Percentiles rank a stretch among this genome's conserved stretches.
phyloP scores from a whole-genome alignment of 805 yeast species.

The Gaillardinia entomophila region DNA sequence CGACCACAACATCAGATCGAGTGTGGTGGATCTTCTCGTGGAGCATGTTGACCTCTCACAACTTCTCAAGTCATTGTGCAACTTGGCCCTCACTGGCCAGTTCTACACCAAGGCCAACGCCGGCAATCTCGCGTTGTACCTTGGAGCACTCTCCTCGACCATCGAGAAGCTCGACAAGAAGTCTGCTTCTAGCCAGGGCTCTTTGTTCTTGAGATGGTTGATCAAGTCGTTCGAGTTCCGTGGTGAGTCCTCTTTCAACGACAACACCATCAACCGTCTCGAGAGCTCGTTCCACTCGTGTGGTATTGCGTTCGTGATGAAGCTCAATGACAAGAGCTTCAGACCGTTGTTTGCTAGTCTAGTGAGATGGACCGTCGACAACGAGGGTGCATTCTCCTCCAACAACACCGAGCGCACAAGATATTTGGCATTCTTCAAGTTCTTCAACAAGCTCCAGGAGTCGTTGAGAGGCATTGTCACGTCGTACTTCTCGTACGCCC shows the following conservation, averaged over 20 bases:
- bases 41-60: conserved; percentile 63
- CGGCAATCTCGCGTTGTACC: conserved; percentile 55
- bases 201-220: conserved; percentile 62
- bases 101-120: conserved; percentile 29
- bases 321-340: conserved; percentile 88
- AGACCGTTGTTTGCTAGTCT: conserved; percentile 85
- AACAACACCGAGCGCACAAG: conserved; percentile 49
- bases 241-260: conserved; percentile 34
- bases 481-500: conserved; percentile 75
- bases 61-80: conserved; percentile 55
- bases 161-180: conserved; percentile 69
- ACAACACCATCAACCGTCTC: conserved; percentile 61
- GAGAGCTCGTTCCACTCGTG: conserved; percentile 72
- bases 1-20: conserved; percentile 53
- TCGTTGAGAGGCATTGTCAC: conserved; percentile 83
- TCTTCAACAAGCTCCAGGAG: conserved; percentile 80
- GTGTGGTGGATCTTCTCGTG: conserved; percentile 56
- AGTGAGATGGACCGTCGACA: conserved; percentile 89
- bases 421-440: conserved; percentile 71
- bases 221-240: conserved; percentile 70
- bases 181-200: conserved; percentile 65
- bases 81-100: conserved; percentile 49
- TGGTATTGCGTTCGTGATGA: conserved; percentile 75
- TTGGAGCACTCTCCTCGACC: conserved; percentile 60
- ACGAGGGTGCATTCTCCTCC: conserved; percentile 55